phyloP scores from a whole-genome alignment of 179 eudicot genomes.

The Spinacia oleracea region DNA sequence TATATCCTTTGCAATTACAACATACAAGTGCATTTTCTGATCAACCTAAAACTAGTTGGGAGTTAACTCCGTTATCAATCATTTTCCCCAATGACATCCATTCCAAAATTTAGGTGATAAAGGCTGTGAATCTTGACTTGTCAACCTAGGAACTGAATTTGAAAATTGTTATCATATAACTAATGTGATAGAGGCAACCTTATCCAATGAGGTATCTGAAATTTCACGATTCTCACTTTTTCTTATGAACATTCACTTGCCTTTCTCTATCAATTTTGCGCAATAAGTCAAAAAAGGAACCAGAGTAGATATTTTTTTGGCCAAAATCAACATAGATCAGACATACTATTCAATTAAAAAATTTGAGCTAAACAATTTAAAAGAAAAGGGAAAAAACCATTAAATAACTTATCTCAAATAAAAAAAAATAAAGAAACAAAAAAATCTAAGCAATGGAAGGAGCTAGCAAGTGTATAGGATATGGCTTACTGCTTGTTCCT shows the following conservation, averaged over 20 bases:
- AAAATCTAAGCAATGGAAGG: background rate
- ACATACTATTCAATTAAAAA: background rate
- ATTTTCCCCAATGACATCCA: background rate
- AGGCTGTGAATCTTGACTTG: background rate
- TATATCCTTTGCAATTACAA: background rate
- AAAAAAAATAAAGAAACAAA: background rate
- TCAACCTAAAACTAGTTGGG: background rate
- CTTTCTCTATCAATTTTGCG: background rate
- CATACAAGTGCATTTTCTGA: background rate
- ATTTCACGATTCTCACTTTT: background rate
- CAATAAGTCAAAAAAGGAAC: background rate
- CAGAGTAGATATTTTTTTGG: background rate
- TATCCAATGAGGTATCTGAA: background rate
- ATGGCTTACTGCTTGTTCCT: constrained; percentile 64
- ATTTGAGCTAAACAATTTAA: background rate
- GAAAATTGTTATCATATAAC: background rate
- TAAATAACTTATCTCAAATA: background rate
- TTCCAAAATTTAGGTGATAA: background rate
- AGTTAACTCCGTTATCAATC: background rate
- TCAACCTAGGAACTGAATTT: background rate
- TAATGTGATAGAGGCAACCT: background rate
- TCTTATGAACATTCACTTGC: background rate
- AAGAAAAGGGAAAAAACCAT: background rate
- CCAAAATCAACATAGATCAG: background rate
- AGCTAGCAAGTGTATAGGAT: constrained; percentile 16